phyloP scores from a whole-genome alignment of 1,284 basidiomycete genomes.

The Vanrija sp. region DNA sequence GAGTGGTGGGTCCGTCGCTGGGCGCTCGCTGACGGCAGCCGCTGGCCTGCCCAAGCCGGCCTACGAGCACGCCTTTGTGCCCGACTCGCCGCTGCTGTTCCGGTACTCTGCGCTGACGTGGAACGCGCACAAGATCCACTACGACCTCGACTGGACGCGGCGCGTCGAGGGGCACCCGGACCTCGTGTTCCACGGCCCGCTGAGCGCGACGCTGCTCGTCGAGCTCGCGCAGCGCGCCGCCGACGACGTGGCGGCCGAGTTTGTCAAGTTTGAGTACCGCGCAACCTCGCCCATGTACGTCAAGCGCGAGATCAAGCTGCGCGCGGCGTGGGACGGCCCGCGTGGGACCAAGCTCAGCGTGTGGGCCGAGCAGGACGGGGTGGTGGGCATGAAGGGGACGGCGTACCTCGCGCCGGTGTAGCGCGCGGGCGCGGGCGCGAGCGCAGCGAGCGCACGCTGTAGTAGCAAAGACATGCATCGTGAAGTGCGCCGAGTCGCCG shows the following conservation, averaged over 20 bases:
- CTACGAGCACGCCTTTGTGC: constrained; percentile 59
- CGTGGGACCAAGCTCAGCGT: constrained; percentile 43
- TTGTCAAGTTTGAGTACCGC: constrained; percentile 64
- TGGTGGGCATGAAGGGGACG: constrained; percentile 66
- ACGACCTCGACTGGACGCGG: constrained; percentile 57
- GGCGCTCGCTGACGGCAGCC: constrained; percentile 23
- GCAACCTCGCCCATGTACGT: constrained; percentile 71
- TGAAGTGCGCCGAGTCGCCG: too few species aligned
- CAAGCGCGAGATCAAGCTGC: constrained; percentile 57
- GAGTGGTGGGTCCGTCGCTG: constrained; percentile 2
- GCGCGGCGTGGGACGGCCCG: constrained; percentile 51
- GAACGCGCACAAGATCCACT: constrained; percentile 48
- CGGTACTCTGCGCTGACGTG: constrained; percentile 76
- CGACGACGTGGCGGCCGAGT: constrained; percentile 11
- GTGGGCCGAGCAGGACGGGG: constrained; percentile 59
- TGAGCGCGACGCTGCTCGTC: constrained; percentile 71
- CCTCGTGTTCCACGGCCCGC: constrained; percentile 73
- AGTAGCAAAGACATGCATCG: too few species aligned
- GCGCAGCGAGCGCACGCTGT: too few species aligned
- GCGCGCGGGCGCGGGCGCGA: too few species aligned
- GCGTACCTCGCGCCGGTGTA: constrained; percentile 12
- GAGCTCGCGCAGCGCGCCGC: constrained; percentile 53
- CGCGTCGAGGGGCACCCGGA: constrained; percentile 70
- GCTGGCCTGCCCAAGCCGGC: constrained; percentile 49
- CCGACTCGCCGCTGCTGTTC: constrained; percentile 68